These are phyloP conservation scores for Thermoascus crustaceus DNA, from an alignment of 2,329 filamentous ascomycete genomes.

Conservation along the genomic window DNA sequence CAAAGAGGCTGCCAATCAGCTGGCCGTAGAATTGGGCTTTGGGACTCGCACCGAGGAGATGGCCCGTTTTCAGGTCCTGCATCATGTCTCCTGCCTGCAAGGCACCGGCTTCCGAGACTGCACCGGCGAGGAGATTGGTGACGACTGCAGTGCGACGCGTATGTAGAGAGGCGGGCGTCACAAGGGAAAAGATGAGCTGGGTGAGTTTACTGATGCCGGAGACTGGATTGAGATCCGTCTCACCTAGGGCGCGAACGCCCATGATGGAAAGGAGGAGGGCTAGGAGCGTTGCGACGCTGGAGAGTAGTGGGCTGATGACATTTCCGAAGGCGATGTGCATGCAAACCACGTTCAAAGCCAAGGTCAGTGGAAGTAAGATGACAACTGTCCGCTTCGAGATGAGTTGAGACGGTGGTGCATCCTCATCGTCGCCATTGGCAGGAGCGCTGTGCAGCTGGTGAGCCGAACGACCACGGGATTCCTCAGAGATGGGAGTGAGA, in stretches of 20 bases:
- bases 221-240: conserved; percentile 94
- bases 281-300: conserved; percentile 70
- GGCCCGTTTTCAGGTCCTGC: conserved; percentile 94
- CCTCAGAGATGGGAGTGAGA: conserved; percentile 17
- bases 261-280: conserved; percentile 62
- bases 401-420: conserved; percentile 76
- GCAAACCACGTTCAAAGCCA: conserved; percentile 69
- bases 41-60: conserved; percentile 82
- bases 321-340: conserved; percentile 77
- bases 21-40: conserved; percentile 97
- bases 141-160: conserved; percentile 75
- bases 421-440: conserved; percentile 50
- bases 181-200: conserved; percentile 86
- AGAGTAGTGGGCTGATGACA: conserved; percentile 70
- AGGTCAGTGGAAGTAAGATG: conserved; percentile 67
- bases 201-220: conserved; percentile 95
- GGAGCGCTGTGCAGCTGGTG: neutral
- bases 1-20: conserved; percentile 78
- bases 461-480: conserved; percentile 10
- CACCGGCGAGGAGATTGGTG: conserved; percentile 90
- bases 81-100: conserved; percentile 93
- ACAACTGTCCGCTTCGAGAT: conserved; percentile 64
- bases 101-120: conserved; percentile 75
- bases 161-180: conserved; percentile 70
- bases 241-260: conserved; percentile 57